A percentile compares a stretch with the other conserved stretches of the same genome.
Conservation (phyloP, 176 grass and related monocot genomes). For the Areca catechu region DNA sequence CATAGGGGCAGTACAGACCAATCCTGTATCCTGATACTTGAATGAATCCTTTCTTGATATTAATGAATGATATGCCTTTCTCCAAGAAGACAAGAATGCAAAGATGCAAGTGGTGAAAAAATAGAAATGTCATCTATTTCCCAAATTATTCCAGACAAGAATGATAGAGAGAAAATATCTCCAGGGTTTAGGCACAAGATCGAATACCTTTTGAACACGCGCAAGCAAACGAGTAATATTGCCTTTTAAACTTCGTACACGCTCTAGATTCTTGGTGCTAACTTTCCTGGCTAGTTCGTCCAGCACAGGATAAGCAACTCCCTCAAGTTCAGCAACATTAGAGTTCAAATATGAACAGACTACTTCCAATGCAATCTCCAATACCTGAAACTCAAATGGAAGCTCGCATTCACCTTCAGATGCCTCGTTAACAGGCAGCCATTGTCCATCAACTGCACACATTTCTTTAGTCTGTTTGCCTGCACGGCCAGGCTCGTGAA, state of each 20-base stretch:
- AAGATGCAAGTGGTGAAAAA: too few relatives aligned
- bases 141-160: too few relatives aligned
- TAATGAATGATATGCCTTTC: too few relatives aligned
- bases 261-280: slow-evolving; percentile 84
- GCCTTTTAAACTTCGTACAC: slow-evolving; percentile 81
- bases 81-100: too few relatives aligned
- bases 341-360: slow-evolving; percentile 53
- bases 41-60: too few relatives aligned
- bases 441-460: too few relatives aligned
- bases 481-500: slow-evolving; percentile 26
- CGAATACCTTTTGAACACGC: slow-evolving; percentile 77
- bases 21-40: too few relatives aligned
- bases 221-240: slow-evolving; percentile 76
- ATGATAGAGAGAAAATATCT: too few relatives aligned
- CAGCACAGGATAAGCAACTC: slow-evolving; percentile 64
- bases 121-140: too few relatives aligned
- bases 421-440: slow-evolving; percentile 32
- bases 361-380: slow-evolving; percentile 70
- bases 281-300: slow-evolving; percentile 84
- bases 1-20: too few relatives aligned
- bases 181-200: too few relatives aligned
- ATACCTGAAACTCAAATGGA: slow-evolving; percentile 96
- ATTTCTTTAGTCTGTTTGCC: too few relatives aligned
- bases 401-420: slow-evolving; percentile 55
- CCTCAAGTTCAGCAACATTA: slow-evolving; percentile 65